phyloP scores from a whole-genome alignment of 495 filamentous ascomycete genomes.

The Xylaria scruposa region DNA sequence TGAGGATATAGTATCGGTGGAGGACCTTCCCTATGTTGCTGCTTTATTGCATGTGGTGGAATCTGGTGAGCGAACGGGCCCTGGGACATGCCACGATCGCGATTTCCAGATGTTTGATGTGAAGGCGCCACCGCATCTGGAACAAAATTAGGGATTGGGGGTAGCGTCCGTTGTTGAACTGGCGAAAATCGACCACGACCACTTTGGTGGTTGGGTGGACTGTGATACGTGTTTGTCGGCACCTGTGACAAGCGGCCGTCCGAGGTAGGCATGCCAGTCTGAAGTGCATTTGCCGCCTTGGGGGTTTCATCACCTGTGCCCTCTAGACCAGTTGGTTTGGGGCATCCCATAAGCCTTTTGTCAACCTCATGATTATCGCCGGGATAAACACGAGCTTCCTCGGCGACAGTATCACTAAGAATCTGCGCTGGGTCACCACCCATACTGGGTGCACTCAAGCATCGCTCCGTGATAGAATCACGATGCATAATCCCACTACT shows the following conservation, averaged over 20 bases:
- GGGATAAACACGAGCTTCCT: conserved; percentile 20
- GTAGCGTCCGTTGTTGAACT: not conserved
- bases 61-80: conserved; percentile 14
- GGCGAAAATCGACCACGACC: not conserved
- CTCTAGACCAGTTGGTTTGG: not conserved
- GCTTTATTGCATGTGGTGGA: not conserved
- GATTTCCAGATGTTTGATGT: not conserved
- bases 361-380: conserved; percentile 13
- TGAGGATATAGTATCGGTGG: not conserved
- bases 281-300: not conserved
- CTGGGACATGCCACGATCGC: not conserved
- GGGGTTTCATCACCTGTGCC: not conserved
- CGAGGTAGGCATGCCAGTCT: not conserved
- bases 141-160: not conserved
- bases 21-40: not conserved
- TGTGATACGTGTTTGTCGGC: not conserved
- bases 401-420: not conserved
- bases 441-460: conserved; percentile 20
- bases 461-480: not conserved
- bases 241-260: not conserved
- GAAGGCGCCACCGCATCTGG: not conserved
- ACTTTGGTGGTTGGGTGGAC: not conserved
- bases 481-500: not conserved
- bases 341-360: conserved; percentile 18
- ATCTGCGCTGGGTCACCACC: conserved; percentile 17